Evolutionary conservation across 306 rosid species (phyloP), one percentile per base, ranked within the genome.

Genomic region (Cucumis melo): DNA sequence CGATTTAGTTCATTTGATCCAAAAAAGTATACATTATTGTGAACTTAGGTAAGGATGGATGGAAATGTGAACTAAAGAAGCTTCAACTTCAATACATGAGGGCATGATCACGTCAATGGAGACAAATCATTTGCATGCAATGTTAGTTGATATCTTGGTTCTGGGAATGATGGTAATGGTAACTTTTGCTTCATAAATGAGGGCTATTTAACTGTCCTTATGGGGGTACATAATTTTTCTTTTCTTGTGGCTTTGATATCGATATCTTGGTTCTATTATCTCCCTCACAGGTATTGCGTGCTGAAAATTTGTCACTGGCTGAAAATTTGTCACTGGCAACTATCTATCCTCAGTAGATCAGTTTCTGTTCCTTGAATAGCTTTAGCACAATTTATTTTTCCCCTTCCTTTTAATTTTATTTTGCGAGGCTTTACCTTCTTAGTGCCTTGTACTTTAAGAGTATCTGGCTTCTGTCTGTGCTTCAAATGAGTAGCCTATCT

Each of bases 101-200:
- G 83, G 68, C 86, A 62, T 76, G 84, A 68, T 80, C 81, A 75
- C 82, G 78, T 82, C 73, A 78, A 78, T 78, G 79, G 83, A 86
- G 88, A 87, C 82, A 84, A 79, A 82, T 82, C 75, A 76, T 82
- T 83, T 81, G 86, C 88, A 76, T 85, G 84, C 81, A 85, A 80
- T 81, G 81, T 61, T 86, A 85, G 88, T 85, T 81, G 80, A 87
- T 86, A n/a, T 76, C 73, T 79, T 73, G 85, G 87, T 82, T 85
- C 87, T 83, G 73, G 87, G 84, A 85, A 66, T 84, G 88, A 59
- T 84, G 91, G 90, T 85, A 83, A 59, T 84, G 91, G 90, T 85
- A 83, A 79, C 58, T 84, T 85, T 80, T 87, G 80, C 86, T 82
- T 86, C 84, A 39, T 61, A 77, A 75, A 77, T 83, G 77, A 78